Base-by-base conservation (phyloP, 2,329 filamentous ascomycete species). In the Didymella pomorum region DNA sequence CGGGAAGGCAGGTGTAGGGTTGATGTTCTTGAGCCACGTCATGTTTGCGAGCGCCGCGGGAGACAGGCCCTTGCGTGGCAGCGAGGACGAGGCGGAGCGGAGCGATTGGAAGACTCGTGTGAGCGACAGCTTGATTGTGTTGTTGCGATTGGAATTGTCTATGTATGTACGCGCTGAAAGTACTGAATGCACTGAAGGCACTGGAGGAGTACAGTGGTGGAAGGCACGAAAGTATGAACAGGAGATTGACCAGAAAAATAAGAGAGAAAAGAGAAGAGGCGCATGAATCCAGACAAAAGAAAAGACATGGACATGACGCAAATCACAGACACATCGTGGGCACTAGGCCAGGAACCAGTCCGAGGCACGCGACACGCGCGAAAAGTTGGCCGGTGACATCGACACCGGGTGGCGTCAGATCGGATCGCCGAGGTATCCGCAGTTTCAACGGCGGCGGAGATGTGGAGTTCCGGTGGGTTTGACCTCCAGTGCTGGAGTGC, bases 1-100 rank as follows among this genome's bases (percentile, higher is more conserved):
- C 4, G 91, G 89, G 57, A 96, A 93, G 1, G 82, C 76, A 1
- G 91, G 91, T 4, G 92, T 80, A 0, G 89, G 89, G 69, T 84
- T 91, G 66, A 91, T 77, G 37, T 70, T 73, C 35, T 76, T 74
- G 42, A 82, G 71, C 67, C 76, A 77, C 23, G 75, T 74, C 77
- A 81, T 81, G 16, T 63, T 62, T 46, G 56, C 54, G 35, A 39
- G 35, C 35, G 35, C 35, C 35, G 35, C 9, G 18, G 35, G 35
- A 20, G 20, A 11, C 18, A 39, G n/a, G 41, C 50, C 58, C 26
- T 60, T 57, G 20, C 51, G 29, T 37, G 64, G 49, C 39, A 62
- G 47, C 33, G 56, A 58, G 35, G 57, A 55, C 16, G 68, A 58
- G 48, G 62, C 62, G 56, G 58, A 62, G 59, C 52, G 56, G 41